Evolutionary conservation across 345 rosid genomes (phyloP).

Genomic region (Salix exigua): DNA sequence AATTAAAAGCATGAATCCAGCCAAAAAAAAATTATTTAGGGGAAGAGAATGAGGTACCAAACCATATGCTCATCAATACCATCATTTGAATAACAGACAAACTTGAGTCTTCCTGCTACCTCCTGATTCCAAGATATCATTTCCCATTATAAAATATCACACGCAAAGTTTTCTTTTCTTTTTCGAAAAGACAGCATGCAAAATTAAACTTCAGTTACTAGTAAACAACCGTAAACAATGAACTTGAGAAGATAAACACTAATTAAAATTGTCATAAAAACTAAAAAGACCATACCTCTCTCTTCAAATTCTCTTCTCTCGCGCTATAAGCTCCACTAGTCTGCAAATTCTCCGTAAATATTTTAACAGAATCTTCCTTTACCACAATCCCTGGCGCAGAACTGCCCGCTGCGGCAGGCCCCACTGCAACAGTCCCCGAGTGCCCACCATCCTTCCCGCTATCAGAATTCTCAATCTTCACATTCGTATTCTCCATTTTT

Average conservation of each 20-base stretch:
- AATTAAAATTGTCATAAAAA: background rate
- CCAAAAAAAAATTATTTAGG: conserved; percentile 1
- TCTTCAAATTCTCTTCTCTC: conserved; percentile 84
- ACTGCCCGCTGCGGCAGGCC: conserved; percentile 33
- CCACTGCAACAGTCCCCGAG: conserved; percentile 35
- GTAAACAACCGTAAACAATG: background rate
- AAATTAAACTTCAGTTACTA: background rate
- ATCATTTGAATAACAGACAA: conserved; percentile 77
- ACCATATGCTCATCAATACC: conserved; percentile 89
- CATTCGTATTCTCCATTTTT: conserved; percentile 57
- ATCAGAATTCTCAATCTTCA: conserved; percentile 76
- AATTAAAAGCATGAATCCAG: background rate
- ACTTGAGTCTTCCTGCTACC: conserved; percentile 83
- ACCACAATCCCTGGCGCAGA: conserved; percentile 46
- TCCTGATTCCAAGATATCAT: conserved; percentile 46
- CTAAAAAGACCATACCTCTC: conserved; percentile 55
- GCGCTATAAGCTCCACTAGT: conserved; percentile 96
- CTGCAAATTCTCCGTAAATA: conserved; percentile 88
- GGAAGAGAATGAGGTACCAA: conserved; percentile 58
- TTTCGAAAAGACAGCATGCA: background rate
- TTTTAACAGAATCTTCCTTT: conserved; percentile 77
- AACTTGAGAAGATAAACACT: background rate
- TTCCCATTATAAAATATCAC: background rate
- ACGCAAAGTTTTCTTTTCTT: background rate
- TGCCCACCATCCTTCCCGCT: conserved; percentile 55